These are phyloP conservation scores for Jamesozyma rosinii DNA, from an alignment of 805 yeast species.

Conservation along the genomic window DNA sequence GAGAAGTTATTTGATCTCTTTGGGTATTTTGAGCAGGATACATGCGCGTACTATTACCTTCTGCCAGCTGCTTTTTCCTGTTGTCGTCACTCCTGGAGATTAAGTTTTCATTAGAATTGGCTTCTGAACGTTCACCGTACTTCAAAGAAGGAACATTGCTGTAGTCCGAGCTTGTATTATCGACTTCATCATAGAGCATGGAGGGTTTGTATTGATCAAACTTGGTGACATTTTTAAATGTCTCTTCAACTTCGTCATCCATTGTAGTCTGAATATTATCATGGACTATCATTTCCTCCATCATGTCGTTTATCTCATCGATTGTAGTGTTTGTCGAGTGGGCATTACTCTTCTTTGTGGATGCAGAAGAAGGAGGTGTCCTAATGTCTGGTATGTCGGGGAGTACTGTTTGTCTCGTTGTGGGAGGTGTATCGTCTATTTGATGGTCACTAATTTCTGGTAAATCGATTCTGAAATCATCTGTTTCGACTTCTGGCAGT, in stretches of 20 bases:
- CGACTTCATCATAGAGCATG: constrained; percentile 13
- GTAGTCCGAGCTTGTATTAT: constrained; percentile 8
- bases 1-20: background rate
- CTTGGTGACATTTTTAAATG: constrained; percentile 23
- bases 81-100: background rate
- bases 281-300: constrained; percentile 25
- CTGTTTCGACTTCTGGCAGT: constrained; percentile 21
- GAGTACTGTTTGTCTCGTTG: background rate
- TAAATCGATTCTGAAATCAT: constrained; percentile 15
- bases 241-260: constrained; percentile 9
- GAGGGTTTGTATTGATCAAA: constrained; percentile 26
- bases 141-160: constrained; percentile 13
- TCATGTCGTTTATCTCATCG: constrained; percentile 31
- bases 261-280: constrained; percentile 4
- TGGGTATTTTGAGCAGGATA: background rate
- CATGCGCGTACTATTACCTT: background rate
- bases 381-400: constrained; percentile 7
- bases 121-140: background rate
- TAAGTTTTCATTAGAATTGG: background rate
- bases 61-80: background rate
- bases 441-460: constrained; percentile 8
- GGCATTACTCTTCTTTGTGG: constrained; percentile 8
- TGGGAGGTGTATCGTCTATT: background rate
- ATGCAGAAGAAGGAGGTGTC: constrained; percentile 6
- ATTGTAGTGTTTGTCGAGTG: constrained; percentile 16